phyloP scores from a whole-genome alignment of 2,329 filamentous ascomycete genomes.

The Thermothelomyces thermophilus region DNA sequence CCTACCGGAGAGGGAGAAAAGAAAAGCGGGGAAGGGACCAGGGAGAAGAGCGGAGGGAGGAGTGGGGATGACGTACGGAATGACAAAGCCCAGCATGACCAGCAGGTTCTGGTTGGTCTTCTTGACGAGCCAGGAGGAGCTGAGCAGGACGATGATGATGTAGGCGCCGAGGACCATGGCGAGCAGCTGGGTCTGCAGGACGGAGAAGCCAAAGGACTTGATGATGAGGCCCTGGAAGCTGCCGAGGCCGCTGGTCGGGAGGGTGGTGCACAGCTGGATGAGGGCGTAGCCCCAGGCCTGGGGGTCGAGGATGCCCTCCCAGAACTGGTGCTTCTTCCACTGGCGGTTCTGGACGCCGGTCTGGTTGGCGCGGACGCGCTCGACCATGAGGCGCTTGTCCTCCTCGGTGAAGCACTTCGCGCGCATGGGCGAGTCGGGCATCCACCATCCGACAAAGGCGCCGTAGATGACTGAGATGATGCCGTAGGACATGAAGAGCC shows the following conservation, averaged over 20 bases:
- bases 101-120: conserved; percentile 62
- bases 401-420: conserved; percentile 62
- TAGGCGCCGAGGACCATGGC: conserved; percentile 69
- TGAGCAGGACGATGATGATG: conserved; percentile 63
- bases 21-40: too few species aligned
- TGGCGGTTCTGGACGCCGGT: conserved; percentile 52
- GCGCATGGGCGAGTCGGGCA: conserved; percentile 65
- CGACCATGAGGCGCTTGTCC: conserved; percentile 58
- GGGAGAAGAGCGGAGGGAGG: background rate
- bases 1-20: background rate
- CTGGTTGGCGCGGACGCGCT: conserved; percentile 54
- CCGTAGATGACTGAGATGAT: conserved; percentile 57
- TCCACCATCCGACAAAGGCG: conserved; percentile 55
- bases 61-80: conserved; percentile 47
- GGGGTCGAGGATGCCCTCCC: conserved; percentile 54
- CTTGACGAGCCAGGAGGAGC: conserved; percentile 61
- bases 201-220: conserved; percentile 57
- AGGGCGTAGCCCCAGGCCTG: conserved; percentile 59
- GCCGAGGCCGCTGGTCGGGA: conserved; percentile 66
- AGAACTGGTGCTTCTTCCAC: conserved; percentile 42
- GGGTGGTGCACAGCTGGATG: conserved; percentile 63
- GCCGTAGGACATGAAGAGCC: conserved; percentile 62
- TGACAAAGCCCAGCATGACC: conserved; percentile 58
- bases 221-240: conserved; percentile 72
- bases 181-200: conserved; percentile 63